Conservation (phyloP, 768 basidiomycete genomes). For the Neoboletus subvelutipes region DNA sequence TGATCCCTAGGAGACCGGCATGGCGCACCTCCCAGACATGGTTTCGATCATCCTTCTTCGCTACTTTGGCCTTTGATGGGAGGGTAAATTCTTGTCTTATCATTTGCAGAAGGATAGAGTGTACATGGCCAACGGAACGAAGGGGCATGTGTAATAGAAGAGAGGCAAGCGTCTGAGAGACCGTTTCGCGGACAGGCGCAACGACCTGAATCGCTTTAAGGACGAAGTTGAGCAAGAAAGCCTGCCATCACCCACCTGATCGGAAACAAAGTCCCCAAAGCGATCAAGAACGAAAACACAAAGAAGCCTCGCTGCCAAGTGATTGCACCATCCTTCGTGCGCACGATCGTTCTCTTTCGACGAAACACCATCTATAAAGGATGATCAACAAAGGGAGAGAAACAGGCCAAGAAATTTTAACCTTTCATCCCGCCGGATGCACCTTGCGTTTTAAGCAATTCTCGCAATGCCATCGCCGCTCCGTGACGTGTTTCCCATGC, state of each 20-base stretch:
- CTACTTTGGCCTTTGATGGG: conserved; percentile 34
- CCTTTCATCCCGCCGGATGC: conserved; percentile 80
- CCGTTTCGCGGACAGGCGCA: conserved; percentile 95
- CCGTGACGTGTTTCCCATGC: conserved; percentile 96
- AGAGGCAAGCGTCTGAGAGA: conserved; percentile 90
- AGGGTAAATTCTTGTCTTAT: conserved; percentile 81
- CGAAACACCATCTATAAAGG: conserved; percentile 48
- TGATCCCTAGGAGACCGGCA: conserved; percentile 95
- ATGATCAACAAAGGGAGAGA: background rate
- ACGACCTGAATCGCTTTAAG: conserved; percentile 55
- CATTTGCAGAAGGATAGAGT: conserved; percentile 86
- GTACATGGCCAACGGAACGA: conserved; percentile 76
- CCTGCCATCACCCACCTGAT: conserved; percentile 52
- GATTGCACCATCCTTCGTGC: conserved; percentile 89
- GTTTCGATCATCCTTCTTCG: conserved; percentile 38
- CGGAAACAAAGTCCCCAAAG: conserved; percentile 97
- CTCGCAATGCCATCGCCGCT: conserved; percentile 86
- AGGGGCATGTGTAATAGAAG: conserved; percentile 85
- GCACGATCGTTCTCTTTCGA: conserved; percentile 57
- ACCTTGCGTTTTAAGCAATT: conserved; percentile 83
- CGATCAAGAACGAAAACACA: conserved; percentile 92
- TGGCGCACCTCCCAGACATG: conserved; percentile 98
- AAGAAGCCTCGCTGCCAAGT: conserved; percentile 79
- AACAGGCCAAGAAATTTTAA: conserved; percentile 24
- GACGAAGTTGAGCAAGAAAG: background rate